These are phyloP conservation scores for Colletotrichum tropicale DNA, from an alignment of 2,329 filamentous ascomycete genomes.

Conservation along the genomic window DNA sequence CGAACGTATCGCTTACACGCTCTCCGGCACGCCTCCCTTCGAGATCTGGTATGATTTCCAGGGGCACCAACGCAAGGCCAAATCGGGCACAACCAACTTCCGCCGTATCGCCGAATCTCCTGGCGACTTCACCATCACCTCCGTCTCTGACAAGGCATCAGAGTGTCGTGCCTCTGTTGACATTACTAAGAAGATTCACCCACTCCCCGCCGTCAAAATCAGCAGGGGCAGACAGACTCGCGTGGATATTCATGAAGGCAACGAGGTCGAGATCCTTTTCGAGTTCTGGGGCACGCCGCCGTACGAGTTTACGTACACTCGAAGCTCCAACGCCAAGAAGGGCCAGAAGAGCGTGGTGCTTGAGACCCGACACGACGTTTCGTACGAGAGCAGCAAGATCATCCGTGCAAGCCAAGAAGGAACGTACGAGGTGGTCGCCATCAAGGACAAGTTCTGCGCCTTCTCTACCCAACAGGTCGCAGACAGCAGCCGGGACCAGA, in stretches of 20 bases:
- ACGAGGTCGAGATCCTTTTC: slow-evolving; percentile 90
- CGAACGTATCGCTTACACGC: slow-evolving; percentile 89
- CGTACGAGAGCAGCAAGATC: slow-evolving; percentile 79
- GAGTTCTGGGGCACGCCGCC: slow-evolving; percentile 95
- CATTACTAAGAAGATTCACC: slow-evolving; percentile 84
- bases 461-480: slow-evolving; percentile 75
- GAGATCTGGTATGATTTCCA: slow-evolving; percentile 92
- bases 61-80: slow-evolving; percentile 77
- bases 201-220: slow-evolving; percentile 89
- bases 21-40: slow-evolving; percentile 91
- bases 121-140: slow-evolving; percentile 86
- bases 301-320: slow-evolving; percentile 97
- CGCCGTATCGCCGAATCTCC: slow-evolving; percentile 91
- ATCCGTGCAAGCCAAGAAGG: slow-evolving; percentile 91
- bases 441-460: slow-evolving; percentile 91
- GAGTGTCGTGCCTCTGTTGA: slow-evolving; percentile 83
- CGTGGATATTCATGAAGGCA: slow-evolving; percentile 96
- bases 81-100: slow-evolving; percentile 81
- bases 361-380: slow-evolving; percentile 89
- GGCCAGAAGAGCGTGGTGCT: slow-evolving; percentile 80
- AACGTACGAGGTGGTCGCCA: slow-evolving; percentile 95
- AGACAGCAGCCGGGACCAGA: slow-evolving; percentile 48
- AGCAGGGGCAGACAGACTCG: slow-evolving; percentile 81
- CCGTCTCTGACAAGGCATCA: slow-evolving; percentile 84
- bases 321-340: slow-evolving; percentile 83